Percentiles rank a stretch among this genome's conserved stretches.
Evolutionary conservation across 2,329 filamentous ascomycete species (phyloP).

Genomic region (Sclerotinia trifoliorum): DNA sequence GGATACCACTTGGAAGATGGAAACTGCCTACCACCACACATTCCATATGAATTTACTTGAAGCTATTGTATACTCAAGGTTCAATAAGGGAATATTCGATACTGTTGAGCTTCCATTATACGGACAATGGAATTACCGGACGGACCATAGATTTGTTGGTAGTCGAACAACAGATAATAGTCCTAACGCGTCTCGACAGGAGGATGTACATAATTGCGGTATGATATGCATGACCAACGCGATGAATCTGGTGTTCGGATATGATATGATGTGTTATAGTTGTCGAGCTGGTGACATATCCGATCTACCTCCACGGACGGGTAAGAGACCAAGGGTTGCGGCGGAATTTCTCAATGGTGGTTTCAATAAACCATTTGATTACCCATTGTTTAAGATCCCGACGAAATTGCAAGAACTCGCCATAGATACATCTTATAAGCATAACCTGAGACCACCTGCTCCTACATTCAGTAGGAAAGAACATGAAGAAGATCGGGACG

Average conservation of each 20-base stretch:
- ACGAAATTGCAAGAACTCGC: background rate
- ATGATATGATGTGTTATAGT: conserved; percentile 3
- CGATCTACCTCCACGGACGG: background rate
- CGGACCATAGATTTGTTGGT: rapidly evolving
- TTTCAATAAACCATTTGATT: conserved; percentile 12
- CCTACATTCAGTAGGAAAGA: rapidly evolving
- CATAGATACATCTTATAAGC: background rate
- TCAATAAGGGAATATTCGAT: background rate
- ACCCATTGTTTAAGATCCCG: conserved; percentile 8
- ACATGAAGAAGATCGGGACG: rapidly evolving
- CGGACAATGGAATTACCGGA: conserved; percentile 12
- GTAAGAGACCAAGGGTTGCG: conserved; percentile 7
- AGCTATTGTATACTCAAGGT: background rate
- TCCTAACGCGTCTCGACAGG: conserved; percentile 7
- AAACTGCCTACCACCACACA: background rate
- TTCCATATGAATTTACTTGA: background rate
- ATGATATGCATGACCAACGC: background rate
- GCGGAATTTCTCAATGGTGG: conserved; percentile 16
- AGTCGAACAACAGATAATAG: conserved; percentile 1
- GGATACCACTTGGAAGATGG: too few species aligned
- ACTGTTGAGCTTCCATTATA: background rate
- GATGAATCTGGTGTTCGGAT: conserved; percentile 1
- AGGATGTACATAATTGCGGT: background rate
- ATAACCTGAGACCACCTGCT: background rate
- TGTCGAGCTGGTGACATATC: background rate